Evolutionary conservation across 2,329 filamentous ascomycete genomes (phyloP).

Genomic region (Myriosclerotinia curreyana): DNA sequence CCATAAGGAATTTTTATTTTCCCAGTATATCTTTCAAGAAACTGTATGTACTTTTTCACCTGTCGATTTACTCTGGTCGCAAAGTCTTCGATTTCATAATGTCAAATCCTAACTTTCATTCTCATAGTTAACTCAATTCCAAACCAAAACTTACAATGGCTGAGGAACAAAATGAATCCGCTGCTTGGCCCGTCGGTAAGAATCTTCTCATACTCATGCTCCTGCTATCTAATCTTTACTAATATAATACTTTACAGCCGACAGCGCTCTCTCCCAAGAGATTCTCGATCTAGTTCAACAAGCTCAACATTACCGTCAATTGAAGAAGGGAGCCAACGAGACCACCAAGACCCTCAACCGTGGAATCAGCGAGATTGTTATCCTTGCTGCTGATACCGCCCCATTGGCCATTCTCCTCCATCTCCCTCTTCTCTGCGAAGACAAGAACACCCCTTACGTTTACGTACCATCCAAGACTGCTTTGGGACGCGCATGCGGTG

Average conservation of each 20-base stretch:
- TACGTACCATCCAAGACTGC: constrained; percentile 77
- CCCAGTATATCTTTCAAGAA: constrained; percentile 8
- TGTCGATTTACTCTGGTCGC: neutral
- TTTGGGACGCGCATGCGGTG: constrained; percentile 85
- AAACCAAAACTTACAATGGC: constrained; percentile 34
- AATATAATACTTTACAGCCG: constrained; percentile 58
- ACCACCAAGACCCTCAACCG: constrained; percentile 87
- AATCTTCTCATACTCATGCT: constrained; percentile 32
- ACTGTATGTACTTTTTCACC: constrained; percentile 16
- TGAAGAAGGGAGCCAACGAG: constrained; percentile 89
- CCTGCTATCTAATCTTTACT: constrained; percentile 44
- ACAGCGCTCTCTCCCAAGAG: constrained; percentile 72
- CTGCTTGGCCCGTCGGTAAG: constrained; percentile 30
- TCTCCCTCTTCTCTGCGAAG: constrained; percentile 83
- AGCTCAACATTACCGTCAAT: constrained; percentile 60
- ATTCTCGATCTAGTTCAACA: constrained; percentile 75
- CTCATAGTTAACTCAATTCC: constrained; percentile 16
- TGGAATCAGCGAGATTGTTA: constrained; percentile 83
- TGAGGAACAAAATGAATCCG: constrained; percentile 40
- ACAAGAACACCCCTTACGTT: constrained; percentile 72
- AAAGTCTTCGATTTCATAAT: neutral
- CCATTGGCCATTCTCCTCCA: constrained; percentile 87
- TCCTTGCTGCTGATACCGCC: constrained; percentile 84
- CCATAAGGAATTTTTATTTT: constrained; percentile 10
- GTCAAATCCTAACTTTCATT: constrained; percentile 6